Conservation (phyloP, 2,329 filamentous ascomycete genomes). For the Ophiostoma novo-ulmi region DNA sequence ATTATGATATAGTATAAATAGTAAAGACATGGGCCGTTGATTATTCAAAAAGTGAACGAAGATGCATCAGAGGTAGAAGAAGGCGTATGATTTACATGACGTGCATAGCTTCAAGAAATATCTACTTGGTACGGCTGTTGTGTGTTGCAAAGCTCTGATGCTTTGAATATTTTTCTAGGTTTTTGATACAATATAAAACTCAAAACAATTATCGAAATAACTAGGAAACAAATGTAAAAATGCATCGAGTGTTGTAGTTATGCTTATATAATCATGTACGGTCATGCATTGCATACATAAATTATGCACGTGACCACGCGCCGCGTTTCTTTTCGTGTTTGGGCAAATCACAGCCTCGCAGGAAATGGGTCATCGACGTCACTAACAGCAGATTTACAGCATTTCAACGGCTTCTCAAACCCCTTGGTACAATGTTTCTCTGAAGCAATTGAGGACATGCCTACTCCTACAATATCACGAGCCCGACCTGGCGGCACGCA, state of each 20-base stretch:
- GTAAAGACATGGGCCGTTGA: no score
- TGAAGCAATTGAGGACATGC: conserved; percentile 15
- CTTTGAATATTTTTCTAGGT: no score
- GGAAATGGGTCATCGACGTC: not conserved
- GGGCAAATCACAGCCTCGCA: not conserved
- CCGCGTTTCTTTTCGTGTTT: not conserved
- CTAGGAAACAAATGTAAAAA: no score
- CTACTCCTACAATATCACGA: conserved; percentile 18
- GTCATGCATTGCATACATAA: not conserved
- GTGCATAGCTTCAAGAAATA: no score
- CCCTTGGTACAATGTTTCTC: not conserved
- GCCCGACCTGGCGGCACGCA: conserved; percentile 17
- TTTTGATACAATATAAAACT: not conserved
- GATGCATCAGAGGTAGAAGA: no score
- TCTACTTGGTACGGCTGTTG: no score
- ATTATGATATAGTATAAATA: no score
- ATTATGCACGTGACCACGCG: not conserved
- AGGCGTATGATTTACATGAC: no score
- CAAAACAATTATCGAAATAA: no score
- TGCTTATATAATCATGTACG: not conserved
- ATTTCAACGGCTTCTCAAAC: not conserved
- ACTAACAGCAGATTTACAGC: not conserved
- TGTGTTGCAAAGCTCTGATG: no score
- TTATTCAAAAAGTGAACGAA: no score
- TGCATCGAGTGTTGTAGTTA: no score